A percentile compares a stretch with the other conserved stretches of the same genome.
Evolutionary conservation across 441 rosid genomes (phyloP).

Genomic region (Pelargonium myrrhifolium): DNA sequence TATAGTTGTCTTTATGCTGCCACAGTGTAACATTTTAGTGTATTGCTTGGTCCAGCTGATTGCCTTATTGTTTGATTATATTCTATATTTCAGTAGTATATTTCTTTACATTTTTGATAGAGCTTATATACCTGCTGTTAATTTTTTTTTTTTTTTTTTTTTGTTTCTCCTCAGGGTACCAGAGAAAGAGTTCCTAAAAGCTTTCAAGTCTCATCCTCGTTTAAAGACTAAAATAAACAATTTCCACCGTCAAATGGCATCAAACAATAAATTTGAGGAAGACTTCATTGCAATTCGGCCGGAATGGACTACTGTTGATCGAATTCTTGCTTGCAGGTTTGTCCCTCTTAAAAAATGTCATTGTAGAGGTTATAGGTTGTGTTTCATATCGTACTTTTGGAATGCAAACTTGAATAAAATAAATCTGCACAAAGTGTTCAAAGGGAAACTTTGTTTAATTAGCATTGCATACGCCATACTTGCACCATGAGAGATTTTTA

Average conservation of each 20-base stretch:
- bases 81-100: not conserved
- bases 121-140: conserved; percentile 16
- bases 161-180: conserved; percentile 56
- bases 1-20: not conserved
- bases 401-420: not conserved
- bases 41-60: not conserved
- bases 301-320: conserved; percentile 98
- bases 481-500: no score
- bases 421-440: no score
- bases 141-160: no score
- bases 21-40: not conserved
- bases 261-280: conserved; percentile 62
- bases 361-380: not conserved
- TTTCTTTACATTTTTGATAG: conserved; percentile 3
- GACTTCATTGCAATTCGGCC: conserved; percentile 84
- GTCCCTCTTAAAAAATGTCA: conserved; percentile 19
- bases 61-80: no score
- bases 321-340: conserved; percentile 90
- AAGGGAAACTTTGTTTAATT: no score
- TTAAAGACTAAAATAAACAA: conserved; percentile 84
- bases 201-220: conserved; percentile 87
- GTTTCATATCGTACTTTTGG: not conserved
- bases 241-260: conserved; percentile 71
- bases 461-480: no score
- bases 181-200: conserved; percentile 89